Percentiles rank a stretch among this genome's conserved stretches.
Conservation (phyloP, 2,329 filamentous ascomycete genomes). For the Aureobasidium mangrovei region DNA sequence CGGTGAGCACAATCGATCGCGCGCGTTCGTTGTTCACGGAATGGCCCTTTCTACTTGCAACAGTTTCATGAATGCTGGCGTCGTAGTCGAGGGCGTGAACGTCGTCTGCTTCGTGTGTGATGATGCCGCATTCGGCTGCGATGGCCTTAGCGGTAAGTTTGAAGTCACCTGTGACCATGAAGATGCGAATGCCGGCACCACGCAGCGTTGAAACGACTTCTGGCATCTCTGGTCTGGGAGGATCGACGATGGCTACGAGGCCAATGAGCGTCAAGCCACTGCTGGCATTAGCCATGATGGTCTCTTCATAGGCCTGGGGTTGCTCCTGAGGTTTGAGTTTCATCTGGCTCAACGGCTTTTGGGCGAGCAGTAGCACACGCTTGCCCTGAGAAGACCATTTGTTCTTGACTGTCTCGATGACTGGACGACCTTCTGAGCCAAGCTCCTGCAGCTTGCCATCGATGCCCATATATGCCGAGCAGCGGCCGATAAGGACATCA, state of each 20-base stretch:
- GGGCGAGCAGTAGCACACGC: slow-evolving; percentile 58
- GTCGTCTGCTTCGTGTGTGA: slow-evolving; percentile 50
- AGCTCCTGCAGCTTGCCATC: slow-evolving; percentile 48
- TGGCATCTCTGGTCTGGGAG: slow-evolving; percentile 51
- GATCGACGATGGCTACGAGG: slow-evolving; percentile 51
- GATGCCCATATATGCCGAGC: slow-evolving; percentile 47
- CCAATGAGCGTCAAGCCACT: slow-evolving; percentile 46
- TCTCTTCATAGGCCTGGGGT: slow-evolving; percentile 44
- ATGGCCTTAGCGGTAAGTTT: slow-evolving; percentile 66
- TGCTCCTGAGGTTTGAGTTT: slow-evolving; percentile 46
- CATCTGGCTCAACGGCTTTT: slow-evolving; percentile 43
- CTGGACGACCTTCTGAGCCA: slow-evolving; percentile 42
- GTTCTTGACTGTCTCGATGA: slow-evolving; percentile 56
- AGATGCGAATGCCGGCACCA: slow-evolving; percentile 62
- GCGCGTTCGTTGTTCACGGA: slow-evolving; percentile 1
- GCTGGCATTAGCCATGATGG: slow-evolving; percentile 54
- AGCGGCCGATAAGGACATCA: slow-evolving; percentile 60
- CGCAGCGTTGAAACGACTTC: slow-evolving; percentile 54
- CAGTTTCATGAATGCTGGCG: not conserved
- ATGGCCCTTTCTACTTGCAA: not conserved
- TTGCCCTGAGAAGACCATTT: slow-evolving; percentile 60
- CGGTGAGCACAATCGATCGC: slow-evolving; percentile 54
- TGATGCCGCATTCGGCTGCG: slow-evolving; percentile 62
- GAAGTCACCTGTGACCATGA: slow-evolving; percentile 77
- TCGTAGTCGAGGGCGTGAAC: slow-evolving; percentile 34